These are phyloP conservation scores for Gracilariopsis chorda DNA, from an alignment of 23 red algal genomes.

Conservation along the genomic window DNA sequence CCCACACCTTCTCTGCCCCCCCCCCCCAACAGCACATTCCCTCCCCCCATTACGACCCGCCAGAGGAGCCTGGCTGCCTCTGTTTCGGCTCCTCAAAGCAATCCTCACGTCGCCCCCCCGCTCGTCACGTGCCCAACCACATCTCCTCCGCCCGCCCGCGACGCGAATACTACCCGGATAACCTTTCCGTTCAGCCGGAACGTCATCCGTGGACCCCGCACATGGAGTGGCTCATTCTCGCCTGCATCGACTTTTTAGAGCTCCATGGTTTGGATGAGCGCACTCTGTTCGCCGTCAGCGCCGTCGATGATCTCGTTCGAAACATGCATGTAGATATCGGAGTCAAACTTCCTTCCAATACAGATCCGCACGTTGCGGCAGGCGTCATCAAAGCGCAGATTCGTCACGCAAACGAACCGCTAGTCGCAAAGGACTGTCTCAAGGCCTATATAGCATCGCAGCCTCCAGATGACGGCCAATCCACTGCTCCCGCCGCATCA, in stretches of 20 bases:
- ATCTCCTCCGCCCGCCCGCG: not conserved
- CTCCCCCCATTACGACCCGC: not conserved
- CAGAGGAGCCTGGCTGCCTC: slow-evolving; percentile 33
- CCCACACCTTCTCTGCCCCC: not conserved
- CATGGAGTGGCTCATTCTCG: slow-evolving; percentile 75
- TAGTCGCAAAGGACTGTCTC: slow-evolving; percentile 53
- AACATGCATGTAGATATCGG: slow-evolving; percentile 43
- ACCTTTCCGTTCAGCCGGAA: slow-evolving; percentile 47
- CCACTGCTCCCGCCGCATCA: not conserved
- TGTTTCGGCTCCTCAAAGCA: slow-evolving; percentile 55
- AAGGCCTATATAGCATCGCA: slow-evolving; percentile 46
- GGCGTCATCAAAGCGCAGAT: slow-evolving; percentile 81
- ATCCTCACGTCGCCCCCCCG: not conserved
- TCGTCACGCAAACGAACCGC: slow-evolving; percentile 65
- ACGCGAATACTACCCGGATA: slow-evolving; percentile 66
- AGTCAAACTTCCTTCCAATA: slow-evolving; percentile 23
- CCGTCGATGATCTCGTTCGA: slow-evolving; percentile 70
- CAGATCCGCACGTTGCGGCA: slow-evolving; percentile 74
- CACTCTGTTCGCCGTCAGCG: slow-evolving; percentile 68
- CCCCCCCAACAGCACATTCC: not conserved
- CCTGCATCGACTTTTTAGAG: slow-evolving; percentile 65
- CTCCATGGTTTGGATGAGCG: slow-evolving; percentile 52
- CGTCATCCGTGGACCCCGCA: slow-evolving; percentile 38
- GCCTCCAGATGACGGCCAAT: not conserved
- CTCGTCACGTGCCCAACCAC: not conserved